Percentiles rank a stretch among this genome's conserved stretches.
These are phyloP conservation scores for Umbelopsis ramanniana DNA, from an alignment of 192 early-diverging fungal species.

Conservation along the genomic window DNA sequence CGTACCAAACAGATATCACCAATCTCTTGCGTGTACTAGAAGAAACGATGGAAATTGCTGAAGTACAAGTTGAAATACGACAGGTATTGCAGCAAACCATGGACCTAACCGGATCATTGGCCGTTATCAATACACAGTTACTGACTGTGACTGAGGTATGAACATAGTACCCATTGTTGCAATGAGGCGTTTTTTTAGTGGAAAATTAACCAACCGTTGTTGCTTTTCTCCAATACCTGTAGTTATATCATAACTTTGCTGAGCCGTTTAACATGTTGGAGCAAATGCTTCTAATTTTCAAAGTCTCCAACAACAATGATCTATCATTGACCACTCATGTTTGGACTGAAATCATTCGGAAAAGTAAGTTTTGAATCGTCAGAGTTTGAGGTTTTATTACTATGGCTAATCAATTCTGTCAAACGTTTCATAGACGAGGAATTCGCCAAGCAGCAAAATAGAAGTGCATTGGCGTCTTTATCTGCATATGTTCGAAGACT, in stretches of 20 bases:
- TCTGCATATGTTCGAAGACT: conserved; percentile 20
- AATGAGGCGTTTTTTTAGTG: background rate
- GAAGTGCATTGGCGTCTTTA: background rate
- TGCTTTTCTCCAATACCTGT: conserved; percentile 38
- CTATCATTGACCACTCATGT: conserved; percentile 1
- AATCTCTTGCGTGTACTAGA: conserved; percentile 17
- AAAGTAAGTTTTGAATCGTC: background rate
- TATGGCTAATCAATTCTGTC: too few species aligned
- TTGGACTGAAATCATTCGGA: conserved; percentile 18
- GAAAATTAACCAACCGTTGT: conserved; percentile 12
- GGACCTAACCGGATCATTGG: conserved; percentile 1
- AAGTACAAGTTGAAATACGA: conserved; percentile 16
- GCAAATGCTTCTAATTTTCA: conserved; percentile 57
- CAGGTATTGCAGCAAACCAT: conserved; percentile 17
- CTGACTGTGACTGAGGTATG: conserved; percentile 3
- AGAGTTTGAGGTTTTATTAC: too few species aligned
- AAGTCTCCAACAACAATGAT: conserved; percentile 59
- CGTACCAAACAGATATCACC: background rate
- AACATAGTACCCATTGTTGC: too few species aligned
- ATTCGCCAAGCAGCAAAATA: background rate
- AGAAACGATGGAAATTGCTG: conserved; percentile 13
- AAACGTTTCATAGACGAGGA: conserved; percentile 1
- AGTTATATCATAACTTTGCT: conserved; percentile 60
- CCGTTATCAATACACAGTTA: conserved; percentile 10
- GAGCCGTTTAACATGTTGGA: conserved; percentile 53